Base-by-base conservation (phyloP, 2,329 filamentous ascomycete species). In the Claviceps monticola region DNA sequence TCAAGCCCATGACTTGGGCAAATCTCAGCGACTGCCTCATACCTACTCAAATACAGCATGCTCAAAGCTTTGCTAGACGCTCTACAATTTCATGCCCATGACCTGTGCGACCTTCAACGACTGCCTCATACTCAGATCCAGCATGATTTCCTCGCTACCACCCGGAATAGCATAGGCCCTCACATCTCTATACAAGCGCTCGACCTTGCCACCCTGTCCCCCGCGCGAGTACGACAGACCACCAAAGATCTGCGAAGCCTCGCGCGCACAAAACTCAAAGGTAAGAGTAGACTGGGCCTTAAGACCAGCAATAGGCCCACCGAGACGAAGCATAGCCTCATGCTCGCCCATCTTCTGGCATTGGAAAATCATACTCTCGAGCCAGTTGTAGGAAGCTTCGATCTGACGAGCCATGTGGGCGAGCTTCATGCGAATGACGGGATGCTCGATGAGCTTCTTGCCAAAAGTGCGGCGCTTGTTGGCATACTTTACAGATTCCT, bases 341-440 rank as follows among this genome's bases (percentile, higher is more conserved):
- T 84, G 89, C 67, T 97, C 89, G 56, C 82, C 82, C 91, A 97
- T 97, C 70, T 82, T 82, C 70, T 89, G 73, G 73, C 88, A 93
- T 71, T 98, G 93, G 75, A 82, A 96, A 68, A 97, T 83, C 56
- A 97, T 73, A 67, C 88, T 94, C 76, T 98, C 93, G 53, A 97
- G 80, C 93, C 93, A 98, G 70, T 86, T 86, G 73, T 93, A 93
- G n/a, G 83, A 87, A 23, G 93, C 89, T 71, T 98, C 93, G 67
- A 97, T 95, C 72, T 97, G 93, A 53, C 93, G 84, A 3, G 89
- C 91, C 93, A 98, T 98, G 70, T 97, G 87, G 2, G 93, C 93
- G 44, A 98, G 84, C 75, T 97, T 97, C 73, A 96, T 82, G 11
- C 93, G 88, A 70, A 97, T 97, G 61, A 97, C 93, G 3, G 91